phyloP scores from a whole-genome alignment of 345 rosid species.

The Nephelium lappaceum region DNA sequence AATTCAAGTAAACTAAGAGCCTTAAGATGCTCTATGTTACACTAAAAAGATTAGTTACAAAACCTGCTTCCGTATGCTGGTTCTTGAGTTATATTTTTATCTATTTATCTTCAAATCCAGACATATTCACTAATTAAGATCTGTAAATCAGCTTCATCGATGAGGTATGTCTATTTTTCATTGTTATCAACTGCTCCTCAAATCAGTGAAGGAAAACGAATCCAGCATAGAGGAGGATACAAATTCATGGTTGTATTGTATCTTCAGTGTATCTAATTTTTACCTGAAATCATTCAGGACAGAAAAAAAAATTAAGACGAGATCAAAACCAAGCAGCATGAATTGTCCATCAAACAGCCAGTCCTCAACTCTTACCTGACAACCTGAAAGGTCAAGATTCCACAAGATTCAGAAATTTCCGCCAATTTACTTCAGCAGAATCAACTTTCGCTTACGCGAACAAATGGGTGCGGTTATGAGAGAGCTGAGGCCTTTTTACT shows the following conservation, averaged over 20 bases:
- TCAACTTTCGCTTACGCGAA: conserved; percentile 60
- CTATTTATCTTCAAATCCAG: not conserved
- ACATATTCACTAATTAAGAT: conserved; percentile 1
- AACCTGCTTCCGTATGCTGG: no score
- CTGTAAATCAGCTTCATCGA: not conserved
- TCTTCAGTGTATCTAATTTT: not conserved
- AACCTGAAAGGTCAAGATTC: conserved; percentile 31
- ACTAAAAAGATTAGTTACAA: no score
- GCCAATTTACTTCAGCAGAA: not conserved
- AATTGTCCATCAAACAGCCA: not conserved
- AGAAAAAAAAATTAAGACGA: no score
- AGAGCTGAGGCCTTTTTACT: conserved; percentile 88
- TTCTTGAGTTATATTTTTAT: no score
- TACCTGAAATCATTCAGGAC: no score
- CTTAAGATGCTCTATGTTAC: no score
- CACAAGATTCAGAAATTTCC: not conserved
- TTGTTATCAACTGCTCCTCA: not conserved
- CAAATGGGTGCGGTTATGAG: conserved; percentile 67
- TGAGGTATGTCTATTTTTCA: not conserved
- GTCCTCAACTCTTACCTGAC: conserved; percentile 17
- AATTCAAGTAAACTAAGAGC: no score
- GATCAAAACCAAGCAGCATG: not conserved
- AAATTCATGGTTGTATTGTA: not conserved
- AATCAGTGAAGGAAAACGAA: conserved; percentile 7
- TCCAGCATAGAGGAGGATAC: not conserved